Percentiles rank a stretch among this genome's conserved stretches.
Conservation (phyloP, 1,284 basidiomycete genomes). For the Exobasidium rhododendri region DNA sequence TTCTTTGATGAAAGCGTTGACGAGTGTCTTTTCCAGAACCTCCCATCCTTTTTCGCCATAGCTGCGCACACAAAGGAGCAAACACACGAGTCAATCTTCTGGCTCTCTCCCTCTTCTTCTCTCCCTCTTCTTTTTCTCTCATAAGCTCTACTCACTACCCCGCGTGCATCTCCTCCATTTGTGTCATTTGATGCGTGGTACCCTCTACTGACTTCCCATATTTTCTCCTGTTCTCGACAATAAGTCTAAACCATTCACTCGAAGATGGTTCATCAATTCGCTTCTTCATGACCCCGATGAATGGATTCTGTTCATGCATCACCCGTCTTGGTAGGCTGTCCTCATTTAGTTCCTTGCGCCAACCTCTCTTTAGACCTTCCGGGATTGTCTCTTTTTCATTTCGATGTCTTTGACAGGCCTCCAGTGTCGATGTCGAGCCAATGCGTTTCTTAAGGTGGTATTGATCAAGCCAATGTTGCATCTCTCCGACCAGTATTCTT, state of each 20-base stretch:
- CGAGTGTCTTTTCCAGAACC: neutral
- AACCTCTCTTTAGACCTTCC: neutral
- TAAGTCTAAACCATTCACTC: neutral
- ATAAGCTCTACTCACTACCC: neutral
- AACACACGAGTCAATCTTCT: no score
- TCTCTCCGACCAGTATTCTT: neutral
- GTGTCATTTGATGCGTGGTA: neutral
- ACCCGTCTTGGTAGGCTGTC: neutral
- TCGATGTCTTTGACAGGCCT: neutral
- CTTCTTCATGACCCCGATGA: neutral
- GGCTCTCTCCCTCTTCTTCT: no score
- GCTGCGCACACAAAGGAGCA: neutral
- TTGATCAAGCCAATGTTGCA: neutral
- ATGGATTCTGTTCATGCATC: neutral
- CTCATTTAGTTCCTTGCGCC: neutral
- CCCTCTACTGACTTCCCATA: neutral
- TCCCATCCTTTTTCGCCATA: neutral
- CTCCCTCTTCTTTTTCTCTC: neutral
- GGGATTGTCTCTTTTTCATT: slow-evolving; percentile 1
- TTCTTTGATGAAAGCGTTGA: neutral
- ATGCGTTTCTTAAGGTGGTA: neutral
- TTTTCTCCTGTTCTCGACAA: neutral
- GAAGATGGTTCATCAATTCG: neutral
- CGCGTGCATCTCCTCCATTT: neutral
- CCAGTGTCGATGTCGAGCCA: neutral